These are phyloP conservation scores for Podosphaera leucotricha DNA, from an alignment of 2,329 filamentous ascomycete species.

Conservation along the genomic window DNA sequence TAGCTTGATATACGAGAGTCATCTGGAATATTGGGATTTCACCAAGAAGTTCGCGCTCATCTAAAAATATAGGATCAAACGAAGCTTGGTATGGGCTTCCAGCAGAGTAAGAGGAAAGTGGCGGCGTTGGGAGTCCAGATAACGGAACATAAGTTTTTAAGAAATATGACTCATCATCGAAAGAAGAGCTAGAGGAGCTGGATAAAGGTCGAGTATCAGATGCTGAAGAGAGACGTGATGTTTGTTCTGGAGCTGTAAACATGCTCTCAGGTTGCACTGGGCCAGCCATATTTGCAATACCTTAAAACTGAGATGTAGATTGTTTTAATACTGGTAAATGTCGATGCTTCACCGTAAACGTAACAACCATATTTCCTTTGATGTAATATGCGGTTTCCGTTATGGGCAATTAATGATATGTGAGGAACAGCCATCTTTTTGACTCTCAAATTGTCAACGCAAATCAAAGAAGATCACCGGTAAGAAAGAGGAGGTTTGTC, in stretches of 20 bases:
- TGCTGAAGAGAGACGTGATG: not conserved
- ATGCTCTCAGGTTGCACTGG: not conserved
- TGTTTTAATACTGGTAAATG: not conserved
- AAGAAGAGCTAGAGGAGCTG: conserved; percentile 11
- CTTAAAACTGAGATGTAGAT: not conserved
- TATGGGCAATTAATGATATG: not conserved
- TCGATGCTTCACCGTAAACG: not conserved
- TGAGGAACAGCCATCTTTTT: not conserved
- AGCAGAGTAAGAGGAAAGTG: conserved; percentile 22
- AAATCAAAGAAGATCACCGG: not conserved
- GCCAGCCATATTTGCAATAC: not conserved
- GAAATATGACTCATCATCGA: conserved; percentile 24
- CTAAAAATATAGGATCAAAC: conserved; percentile 6
- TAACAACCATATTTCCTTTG: not conserved
- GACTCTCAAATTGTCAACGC: not conserved
- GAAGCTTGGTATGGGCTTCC: conserved; percentile 4
- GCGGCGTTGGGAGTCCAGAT: conserved; percentile 44
- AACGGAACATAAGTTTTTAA: conserved; percentile 41
- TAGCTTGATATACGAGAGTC: not conserved
- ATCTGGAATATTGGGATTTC: not conserved
- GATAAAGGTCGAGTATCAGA: conserved; percentile 4
- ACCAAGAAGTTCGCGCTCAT: conserved; percentile 1
- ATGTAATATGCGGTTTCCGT: not conserved
- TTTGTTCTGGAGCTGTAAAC: not conserved
- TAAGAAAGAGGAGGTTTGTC: not conserved